Evolutionary conservation across 805 yeast genomes (phyloP).

Genomic region (Debaryomyces castellii): DNA sequence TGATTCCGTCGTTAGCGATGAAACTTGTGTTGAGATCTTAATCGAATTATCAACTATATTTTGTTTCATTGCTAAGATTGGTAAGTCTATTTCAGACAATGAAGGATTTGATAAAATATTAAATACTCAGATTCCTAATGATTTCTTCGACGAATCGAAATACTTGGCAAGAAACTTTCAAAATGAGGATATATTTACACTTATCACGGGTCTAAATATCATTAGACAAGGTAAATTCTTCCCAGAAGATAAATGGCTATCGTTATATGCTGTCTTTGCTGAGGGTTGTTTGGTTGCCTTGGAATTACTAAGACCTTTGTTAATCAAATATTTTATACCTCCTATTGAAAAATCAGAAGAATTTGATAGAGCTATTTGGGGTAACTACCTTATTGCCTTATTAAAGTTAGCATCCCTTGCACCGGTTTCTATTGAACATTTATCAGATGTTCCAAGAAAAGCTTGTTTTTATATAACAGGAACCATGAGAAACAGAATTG

Average conservation of each 20-base stretch:
- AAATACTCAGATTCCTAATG: slow-evolving; percentile 27
- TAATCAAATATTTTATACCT: slow-evolving; percentile 55
- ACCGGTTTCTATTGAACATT: slow-evolving; percentile 66
- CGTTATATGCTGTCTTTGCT: slow-evolving; percentile 56
- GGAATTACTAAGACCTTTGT: slow-evolving; percentile 50
- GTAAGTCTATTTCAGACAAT: slow-evolving; percentile 38
- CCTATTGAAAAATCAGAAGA: slow-evolving; percentile 45
- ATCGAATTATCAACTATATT: slow-evolving; percentile 68
- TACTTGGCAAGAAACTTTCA: slow-evolving; percentile 40
- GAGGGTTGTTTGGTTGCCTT: slow-evolving; percentile 56
- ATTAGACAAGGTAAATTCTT: slow-evolving; percentile 56
- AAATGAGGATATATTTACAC: slow-evolving; percentile 41
- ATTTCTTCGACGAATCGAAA: slow-evolving; percentile 38
- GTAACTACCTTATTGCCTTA: slow-evolving; percentile 57
- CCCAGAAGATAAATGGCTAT: slow-evolving; percentile 74
- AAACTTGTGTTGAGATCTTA: slow-evolving; percentile 65
- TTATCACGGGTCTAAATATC: slow-evolving; percentile 51
- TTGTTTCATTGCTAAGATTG: slow-evolving; percentile 53
- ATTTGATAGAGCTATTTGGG: slow-evolving; percentile 68
- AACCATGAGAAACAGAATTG: slow-evolving; percentile 59
- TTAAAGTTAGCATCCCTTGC: slow-evolving; percentile 62
- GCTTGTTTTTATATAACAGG: slow-evolving; percentile 66
- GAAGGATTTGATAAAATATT: slow-evolving; percentile 46
- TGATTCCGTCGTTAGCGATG: slow-evolving; percentile 74
- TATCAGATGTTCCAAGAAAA: slow-evolving; percentile 69